Conservation (phyloP, 2,329 filamentous ascomycete species). For the Bipolaris oryzae region DNA sequence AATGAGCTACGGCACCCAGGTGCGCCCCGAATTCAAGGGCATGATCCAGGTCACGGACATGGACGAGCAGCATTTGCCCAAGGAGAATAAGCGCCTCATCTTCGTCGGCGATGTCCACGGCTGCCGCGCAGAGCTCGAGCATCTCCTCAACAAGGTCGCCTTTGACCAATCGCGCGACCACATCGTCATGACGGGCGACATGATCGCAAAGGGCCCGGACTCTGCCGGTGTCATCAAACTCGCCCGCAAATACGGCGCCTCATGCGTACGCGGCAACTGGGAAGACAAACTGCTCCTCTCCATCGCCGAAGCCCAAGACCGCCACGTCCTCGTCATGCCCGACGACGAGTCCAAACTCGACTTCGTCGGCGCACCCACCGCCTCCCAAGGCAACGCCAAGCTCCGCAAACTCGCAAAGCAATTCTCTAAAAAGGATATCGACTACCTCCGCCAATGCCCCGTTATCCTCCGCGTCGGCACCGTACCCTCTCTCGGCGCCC, state of each 20-base stretch:
- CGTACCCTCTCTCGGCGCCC: conserved; percentile 64
- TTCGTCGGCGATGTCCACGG: conserved; percentile 94
- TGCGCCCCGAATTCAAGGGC: conserved; percentile 55
- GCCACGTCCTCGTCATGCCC: conserved; percentile 24
- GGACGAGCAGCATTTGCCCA: conserved; percentile 55
- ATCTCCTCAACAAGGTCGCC: conserved; percentile 69
- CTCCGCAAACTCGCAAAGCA: conserved; percentile 63
- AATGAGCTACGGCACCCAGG: conserved; percentile 54
- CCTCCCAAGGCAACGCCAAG: conserved; percentile 44
- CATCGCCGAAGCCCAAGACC: conserved; percentile 53
- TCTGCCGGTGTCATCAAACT: conserved; percentile 77
- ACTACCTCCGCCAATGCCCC: conserved; percentile 73
- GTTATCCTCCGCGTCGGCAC: conserved; percentile 77
- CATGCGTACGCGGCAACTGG: conserved; percentile 88
- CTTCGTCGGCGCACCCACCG: conserved; percentile 37
- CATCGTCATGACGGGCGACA: conserved; percentile 48
- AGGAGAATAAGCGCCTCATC: conserved; percentile 66
- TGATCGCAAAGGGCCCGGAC: conserved; percentile 79
- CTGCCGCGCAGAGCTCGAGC: conserved; percentile 66
- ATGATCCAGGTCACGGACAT: conserved; percentile 59
- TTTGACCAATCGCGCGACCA: conserved; percentile 65
- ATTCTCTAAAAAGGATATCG: conserved; percentile 64
- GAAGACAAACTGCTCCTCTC: conserved; percentile 83
- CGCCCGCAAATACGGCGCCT: conserved; percentile 74
- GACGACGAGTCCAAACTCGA: conserved; percentile 39